Conservation (phyloP, 306 rosid genomes). For the Heteromeles arbutifolia region DNA sequence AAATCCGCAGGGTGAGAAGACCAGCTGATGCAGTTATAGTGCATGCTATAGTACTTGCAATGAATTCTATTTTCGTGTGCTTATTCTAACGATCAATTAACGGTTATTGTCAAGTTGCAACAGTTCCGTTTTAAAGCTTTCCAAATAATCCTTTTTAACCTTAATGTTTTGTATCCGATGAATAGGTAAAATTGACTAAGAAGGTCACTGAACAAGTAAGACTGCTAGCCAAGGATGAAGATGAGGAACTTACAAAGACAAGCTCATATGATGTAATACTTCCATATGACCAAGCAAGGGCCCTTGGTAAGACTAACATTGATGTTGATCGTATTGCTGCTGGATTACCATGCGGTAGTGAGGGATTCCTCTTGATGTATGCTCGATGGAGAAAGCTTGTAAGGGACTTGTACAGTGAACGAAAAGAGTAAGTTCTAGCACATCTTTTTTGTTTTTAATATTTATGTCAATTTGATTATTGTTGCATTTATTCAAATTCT, state of each 20-base stretch:
- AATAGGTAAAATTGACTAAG: slow-evolving; percentile 72
- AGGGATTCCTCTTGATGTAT: slow-evolving; percentile 94
- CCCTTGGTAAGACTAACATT: slow-evolving; percentile 92
- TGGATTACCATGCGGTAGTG: slow-evolving; percentile 98
- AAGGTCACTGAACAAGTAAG: slow-evolving; percentile 97
- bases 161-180: slow-evolving; percentile 12
- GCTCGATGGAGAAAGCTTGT: slow-evolving; percentile 99
- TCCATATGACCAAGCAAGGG: slow-evolving; percentile 98
- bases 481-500: neutral
- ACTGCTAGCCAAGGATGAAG: slow-evolving; percentile 74
- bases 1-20: no score
- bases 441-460: neutral
- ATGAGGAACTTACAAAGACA: slow-evolving; percentile 62
- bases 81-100: neutral
- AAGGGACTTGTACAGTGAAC: slow-evolving; percentile 87
- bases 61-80: neutral
- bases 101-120: neutral
- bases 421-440: slow-evolving; percentile 66
- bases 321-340: slow-evolving; percentile 94
- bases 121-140: neutral
- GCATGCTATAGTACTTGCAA: neutral
- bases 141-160: neutral
- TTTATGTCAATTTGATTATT: slow-evolving; percentile 8
- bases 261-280: slow-evolving; percentile 65
- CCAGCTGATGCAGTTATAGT: neutral